Base-by-base conservation (phyloP, 768 basidiomycete species). In the Trametes coccinea region DNA sequence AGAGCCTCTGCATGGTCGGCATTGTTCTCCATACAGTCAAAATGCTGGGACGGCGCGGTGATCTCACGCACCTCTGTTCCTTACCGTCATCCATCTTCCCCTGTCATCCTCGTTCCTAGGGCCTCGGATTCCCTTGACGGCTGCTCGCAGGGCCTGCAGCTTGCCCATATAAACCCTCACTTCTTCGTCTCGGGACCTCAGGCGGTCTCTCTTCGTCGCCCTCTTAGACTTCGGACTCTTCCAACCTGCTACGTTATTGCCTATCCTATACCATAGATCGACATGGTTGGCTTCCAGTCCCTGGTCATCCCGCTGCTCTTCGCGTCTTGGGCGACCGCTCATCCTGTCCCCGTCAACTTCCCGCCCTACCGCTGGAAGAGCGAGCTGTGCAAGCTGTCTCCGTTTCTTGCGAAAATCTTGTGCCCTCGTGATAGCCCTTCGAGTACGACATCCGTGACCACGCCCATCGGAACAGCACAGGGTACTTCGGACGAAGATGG, bases 401-500 rank as follows among this genome's bases (percentile, higher is more conserved):
- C 70, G 4, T 27, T 63, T 16, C 45, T 83, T 50, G 72, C 75
- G 56, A 70, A 73, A 41, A 67, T 73, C 50, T 70, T 82, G 13
- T 85, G 81, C 66, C 80, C 80, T 31, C 72, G 74, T 14, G 69
- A 72, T 34, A 71, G 71, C 22, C 34, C 65, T 27, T 61, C 64
- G n/a, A 59, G 64, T 14, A 61, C 67, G 13, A 30, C 69, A 27
- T 63, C 67, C 44, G 76, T 82, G 29, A 56, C 60, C 4, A 90
- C 89, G 0, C 76, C 79, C 16, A 60, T 89, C 29, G 89, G 89
- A 16, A 72, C 73, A 17, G 89, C 89, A 8, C 70, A 71, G 16
- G 89, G 89, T 33, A 76, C 78, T 4, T 43, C 74, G 3, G 83
- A 83, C 41, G 73, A 75, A 16, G 70, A 77, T 48, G 84, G 82